These are phyloP conservation scores for Coemansia sp. DNA, from an alignment of 192 early-diverging fungal species.

Conservation along the genomic window DNA sequence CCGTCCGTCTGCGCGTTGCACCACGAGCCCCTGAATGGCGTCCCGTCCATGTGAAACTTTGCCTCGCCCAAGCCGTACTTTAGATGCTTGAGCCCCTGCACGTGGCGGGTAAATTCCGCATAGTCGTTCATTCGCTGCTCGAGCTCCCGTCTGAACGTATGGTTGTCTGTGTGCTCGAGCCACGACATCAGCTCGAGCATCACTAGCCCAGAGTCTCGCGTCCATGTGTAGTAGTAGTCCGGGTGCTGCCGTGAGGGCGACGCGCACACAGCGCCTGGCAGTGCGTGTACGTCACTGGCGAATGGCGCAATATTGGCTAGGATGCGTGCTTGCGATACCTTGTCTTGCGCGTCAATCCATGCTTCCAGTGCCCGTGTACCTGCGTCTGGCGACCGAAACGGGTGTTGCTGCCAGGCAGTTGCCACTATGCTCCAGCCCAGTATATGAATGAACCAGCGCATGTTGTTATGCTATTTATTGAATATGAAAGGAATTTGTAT, in stretches of 20 bases:
- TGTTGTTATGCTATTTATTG: too few relatives aligned
- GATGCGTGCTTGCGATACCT: conserved; percentile 5
- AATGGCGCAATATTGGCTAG: conserved; percentile 38
- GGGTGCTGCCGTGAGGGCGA: conserved; percentile 49
- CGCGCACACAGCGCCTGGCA: conserved; percentile 46
- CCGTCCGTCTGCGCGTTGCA: conserved; percentile 69
- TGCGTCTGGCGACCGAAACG: too few relatives aligned
- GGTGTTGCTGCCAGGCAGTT: too few relatives aligned
- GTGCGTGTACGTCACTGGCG: conserved; percentile 11
- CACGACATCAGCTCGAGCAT: conserved; percentile 53
- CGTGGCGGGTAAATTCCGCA: conserved; percentile 22
- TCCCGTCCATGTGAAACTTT: conserved; percentile 63
- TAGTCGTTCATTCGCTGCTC: conserved; percentile 18
- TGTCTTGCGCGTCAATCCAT: conserved; percentile 19
- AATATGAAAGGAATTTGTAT: too few relatives aligned
- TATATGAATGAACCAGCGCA: too few relatives aligned
- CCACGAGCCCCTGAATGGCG: conserved; percentile 52
- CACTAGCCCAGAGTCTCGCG: conserved; percentile 62
- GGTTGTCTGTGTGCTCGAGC: not conserved
- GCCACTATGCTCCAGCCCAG: too few relatives aligned
- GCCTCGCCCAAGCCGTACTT: conserved; percentile 60
- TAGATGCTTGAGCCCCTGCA: conserved; percentile 4
- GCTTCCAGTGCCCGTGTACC: not conserved
- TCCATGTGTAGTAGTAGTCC: conserved; percentile 79
- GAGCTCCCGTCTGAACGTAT: not conserved